A percentile compares a stretch with the other conserved stretches of the same genome.
Conservation (phyloP, 257 asterid genomes). For the Misopates orontium region DNA sequence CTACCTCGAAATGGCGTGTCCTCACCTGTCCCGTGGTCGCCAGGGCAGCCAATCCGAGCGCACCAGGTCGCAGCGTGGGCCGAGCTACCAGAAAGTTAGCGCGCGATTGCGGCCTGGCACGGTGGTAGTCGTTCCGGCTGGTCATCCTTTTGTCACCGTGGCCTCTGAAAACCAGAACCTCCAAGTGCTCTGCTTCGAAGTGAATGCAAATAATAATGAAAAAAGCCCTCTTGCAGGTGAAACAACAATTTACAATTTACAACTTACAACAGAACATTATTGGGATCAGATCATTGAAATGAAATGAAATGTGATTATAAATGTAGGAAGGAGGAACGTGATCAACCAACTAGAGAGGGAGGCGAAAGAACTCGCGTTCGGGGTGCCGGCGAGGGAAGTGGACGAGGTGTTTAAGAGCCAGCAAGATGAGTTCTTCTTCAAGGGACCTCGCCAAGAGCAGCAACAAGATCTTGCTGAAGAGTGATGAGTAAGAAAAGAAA, state of each 20-base stretch:
- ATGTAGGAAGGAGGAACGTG: slow-evolving; percentile 51
- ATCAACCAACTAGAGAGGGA: slow-evolving; percentile 45
- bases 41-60: slow-evolving; percentile 17
- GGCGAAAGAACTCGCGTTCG: slow-evolving; percentile 67
- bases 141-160: slow-evolving; percentile 60
- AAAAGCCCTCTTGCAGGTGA: slow-evolving; percentile 50
- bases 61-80: slow-evolving; percentile 2
- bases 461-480: slow-evolving; percentile 43
- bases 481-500: no score
- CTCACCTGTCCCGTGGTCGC: slow-evolving; percentile 41
- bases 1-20: slow-evolving; percentile 71
- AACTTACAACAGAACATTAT: no score
- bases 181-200: slow-evolving; percentile 52
- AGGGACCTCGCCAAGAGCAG: slow-evolving; percentile 58
- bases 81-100: slow-evolving; percentile 41
- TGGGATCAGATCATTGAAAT: no score
- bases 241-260: background rate
- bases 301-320: no score
- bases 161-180: slow-evolving; percentile 57
- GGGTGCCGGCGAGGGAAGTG: slow-evolving; percentile 59
- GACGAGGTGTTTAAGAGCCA: slow-evolving; percentile 55
- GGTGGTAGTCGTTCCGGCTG: slow-evolving; percentile 62
- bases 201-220: slow-evolving; percentile 45
- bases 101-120: slow-evolving; percentile 46
- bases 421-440: slow-evolving; percentile 52